phyloP scores from a whole-genome alignment of 768 basidiomycete genomes.

The Rhodocollybia butyracea region DNA sequence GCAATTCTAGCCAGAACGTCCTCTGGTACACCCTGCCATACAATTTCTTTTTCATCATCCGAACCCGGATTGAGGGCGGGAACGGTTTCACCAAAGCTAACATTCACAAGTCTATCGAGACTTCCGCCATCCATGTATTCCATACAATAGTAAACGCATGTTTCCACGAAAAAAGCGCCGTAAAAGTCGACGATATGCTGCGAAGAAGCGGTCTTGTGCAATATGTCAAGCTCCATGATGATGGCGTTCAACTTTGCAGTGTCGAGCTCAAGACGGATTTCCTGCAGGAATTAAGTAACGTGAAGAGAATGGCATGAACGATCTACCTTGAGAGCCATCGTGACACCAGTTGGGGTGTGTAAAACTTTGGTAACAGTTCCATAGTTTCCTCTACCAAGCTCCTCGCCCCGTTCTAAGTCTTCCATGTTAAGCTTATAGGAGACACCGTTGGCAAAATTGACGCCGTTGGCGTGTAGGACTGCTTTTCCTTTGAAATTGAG shows the following conservation, averaged over 20 bases:
- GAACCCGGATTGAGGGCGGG: not conserved
- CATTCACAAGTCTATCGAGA: conserved; percentile 72
- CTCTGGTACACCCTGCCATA: conserved; percentile 59
- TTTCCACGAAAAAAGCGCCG: conserved; percentile 98
- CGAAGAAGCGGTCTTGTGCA: conserved; percentile 76
- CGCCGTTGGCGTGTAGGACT: conserved; percentile 83
- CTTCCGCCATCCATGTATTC: conserved; percentile 99
- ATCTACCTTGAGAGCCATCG: conserved; percentile 97
- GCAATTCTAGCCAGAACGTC: conserved; percentile 82
- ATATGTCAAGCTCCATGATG: conserved; percentile 97
- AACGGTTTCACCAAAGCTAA: conserved; percentile 14
- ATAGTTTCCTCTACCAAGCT: conserved; percentile 95
- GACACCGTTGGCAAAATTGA: conserved; percentile 82
- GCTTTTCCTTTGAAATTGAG: conserved; percentile 95
- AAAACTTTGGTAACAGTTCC: conserved; percentile 96
- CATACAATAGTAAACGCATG: conserved; percentile 99
- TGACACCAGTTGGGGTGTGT: conserved; percentile 91
- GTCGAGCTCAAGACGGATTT: conserved; percentile 96
- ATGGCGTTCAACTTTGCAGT: conserved; percentile 91
- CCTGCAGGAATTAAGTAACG: conserved; percentile 43
- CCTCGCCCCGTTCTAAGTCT: conserved; percentile 86
- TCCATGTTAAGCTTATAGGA: conserved; percentile 95
- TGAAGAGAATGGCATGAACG: not conserved
- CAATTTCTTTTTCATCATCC: conserved; percentile 15
- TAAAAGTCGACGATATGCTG: conserved; percentile 97